These are phyloP conservation scores for Hypoxylon sp. DNA, from an alignment of 2,329 filamentous ascomycete genomes.

Conservation along the genomic window DNA sequence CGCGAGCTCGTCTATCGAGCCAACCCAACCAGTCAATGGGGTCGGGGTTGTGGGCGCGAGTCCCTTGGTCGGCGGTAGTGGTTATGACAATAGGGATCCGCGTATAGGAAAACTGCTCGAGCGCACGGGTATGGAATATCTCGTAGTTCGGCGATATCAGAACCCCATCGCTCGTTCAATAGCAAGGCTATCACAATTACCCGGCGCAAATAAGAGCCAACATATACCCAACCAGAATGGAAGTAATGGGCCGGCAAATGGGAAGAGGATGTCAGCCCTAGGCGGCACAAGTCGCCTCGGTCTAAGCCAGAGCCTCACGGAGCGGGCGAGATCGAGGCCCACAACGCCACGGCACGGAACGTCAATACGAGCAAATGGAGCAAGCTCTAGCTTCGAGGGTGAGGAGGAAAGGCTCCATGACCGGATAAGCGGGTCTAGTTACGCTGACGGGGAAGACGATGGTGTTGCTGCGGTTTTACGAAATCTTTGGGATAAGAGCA, in stretches of 20 bases:
- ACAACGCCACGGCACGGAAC: slow-evolving; percentile 55
- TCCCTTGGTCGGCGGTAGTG: slow-evolving; percentile 66
- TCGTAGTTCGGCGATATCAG: slow-evolving; percentile 80
- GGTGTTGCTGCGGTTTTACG: slow-evolving; percentile 67
- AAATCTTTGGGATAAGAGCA: slow-evolving; percentile 73
- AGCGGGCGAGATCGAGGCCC: slow-evolving; percentile 52
- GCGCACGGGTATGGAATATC: slow-evolving; percentile 79
- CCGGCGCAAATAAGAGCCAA: slow-evolving; percentile 65
- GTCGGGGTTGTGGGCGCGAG: slow-evolving; percentile 60
- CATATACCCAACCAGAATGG: slow-evolving; percentile 61
- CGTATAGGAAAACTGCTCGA: slow-evolving; percentile 76
- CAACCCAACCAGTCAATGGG: slow-evolving; percentile 63
- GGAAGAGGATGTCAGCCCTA: slow-evolving; percentile 49
- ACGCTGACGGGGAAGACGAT: slow-evolving; percentile 65
- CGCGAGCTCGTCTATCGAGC: slow-evolving; percentile 79
- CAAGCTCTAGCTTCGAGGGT: slow-evolving; percentile 62
- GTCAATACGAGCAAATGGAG: slow-evolving; percentile 58
- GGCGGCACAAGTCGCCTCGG: slow-evolving; percentile 53
- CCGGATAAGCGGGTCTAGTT: slow-evolving; percentile 64
- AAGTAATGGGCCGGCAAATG: slow-evolving; percentile 55
- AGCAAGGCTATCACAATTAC: slow-evolving; percentile 66
- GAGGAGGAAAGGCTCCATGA: slow-evolving; percentile 62
- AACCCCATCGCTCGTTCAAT: slow-evolving; percentile 78
- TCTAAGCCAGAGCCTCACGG: slow-evolving; percentile 59
- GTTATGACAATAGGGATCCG: slow-evolving; percentile 73